Conservation (phyloP, 1,284 basidiomycete species). For the Calocybe gambosa region DNA sequence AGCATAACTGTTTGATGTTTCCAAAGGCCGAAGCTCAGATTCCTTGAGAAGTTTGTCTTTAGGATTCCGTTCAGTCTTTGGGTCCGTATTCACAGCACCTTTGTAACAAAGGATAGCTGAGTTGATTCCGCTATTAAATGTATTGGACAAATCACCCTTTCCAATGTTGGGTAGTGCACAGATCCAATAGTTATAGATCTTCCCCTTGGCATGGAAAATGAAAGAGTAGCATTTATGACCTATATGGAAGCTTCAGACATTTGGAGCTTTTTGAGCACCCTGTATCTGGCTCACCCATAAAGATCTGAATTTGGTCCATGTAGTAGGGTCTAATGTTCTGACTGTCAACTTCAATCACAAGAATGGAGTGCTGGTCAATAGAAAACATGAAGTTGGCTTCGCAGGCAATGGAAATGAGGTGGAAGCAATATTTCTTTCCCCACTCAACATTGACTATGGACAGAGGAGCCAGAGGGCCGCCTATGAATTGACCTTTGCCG, state of each 20-base stretch:
- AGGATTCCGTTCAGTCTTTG: conserved; percentile 16
- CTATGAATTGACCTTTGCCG: conserved; percentile 30
- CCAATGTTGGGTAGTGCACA: conserved; percentile 28
- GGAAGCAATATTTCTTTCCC: conserved; percentile 42
- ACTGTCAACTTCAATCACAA: conserved; percentile 48
- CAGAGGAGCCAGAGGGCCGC: conserved; percentile 23
- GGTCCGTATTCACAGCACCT: conserved; percentile 26
- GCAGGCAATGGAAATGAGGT: conserved; percentile 41
- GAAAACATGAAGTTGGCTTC: conserved; percentile 32
- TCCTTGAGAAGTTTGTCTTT: conserved; percentile 19
- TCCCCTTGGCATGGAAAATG: conserved; percentile 29
- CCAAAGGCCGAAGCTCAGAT: conserved; percentile 19
- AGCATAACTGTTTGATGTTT: conserved; percentile 14
- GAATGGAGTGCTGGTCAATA: conserved; percentile 25
- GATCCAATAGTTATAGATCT: conserved; percentile 32
- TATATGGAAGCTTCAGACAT: conserved; percentile 4
- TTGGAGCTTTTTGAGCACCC: not conserved
- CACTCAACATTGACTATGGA: conserved; percentile 26
- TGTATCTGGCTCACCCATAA: conserved; percentile 17
- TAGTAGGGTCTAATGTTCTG: conserved; percentile 30
- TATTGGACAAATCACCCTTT: conserved; percentile 12
- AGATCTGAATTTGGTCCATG: conserved; percentile 32
- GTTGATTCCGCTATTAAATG: conserved; percentile 24
- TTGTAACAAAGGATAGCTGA: conserved; percentile 32
- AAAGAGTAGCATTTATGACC: conserved; percentile 38